These are phyloP conservation scores for Entomortierella beljakovae DNA, from an alignment of 192 early-diverging fungal species.

Conservation along the genomic window DNA sequence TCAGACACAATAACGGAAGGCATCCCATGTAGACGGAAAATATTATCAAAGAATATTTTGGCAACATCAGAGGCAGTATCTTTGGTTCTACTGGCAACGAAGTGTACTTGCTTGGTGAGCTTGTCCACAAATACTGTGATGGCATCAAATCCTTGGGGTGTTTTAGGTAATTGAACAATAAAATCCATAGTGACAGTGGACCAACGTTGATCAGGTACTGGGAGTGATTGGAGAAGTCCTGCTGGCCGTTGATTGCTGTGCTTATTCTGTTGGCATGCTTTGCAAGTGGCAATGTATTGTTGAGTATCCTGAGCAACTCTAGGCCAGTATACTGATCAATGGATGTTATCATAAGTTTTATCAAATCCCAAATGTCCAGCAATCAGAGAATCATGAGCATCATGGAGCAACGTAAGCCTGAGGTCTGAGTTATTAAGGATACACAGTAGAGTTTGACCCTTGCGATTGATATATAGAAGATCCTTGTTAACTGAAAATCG, in stretches of 20 bases:
- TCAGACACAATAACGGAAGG: constrained; percentile 61
- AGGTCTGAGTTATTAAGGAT: neutral
- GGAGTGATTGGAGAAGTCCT: too few relatives aligned
- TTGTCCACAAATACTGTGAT: constrained; percentile 61
- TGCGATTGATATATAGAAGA: neutral
- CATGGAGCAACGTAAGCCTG: neutral
- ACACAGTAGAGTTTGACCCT: neutral
- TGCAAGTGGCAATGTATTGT: constrained; percentile 15
- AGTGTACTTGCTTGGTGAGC: constrained; percentile 54
- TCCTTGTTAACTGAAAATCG: neutral
- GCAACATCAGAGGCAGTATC: constrained; percentile 11
- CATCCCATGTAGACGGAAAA: constrained; percentile 53
- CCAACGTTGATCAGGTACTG: constrained; percentile 30
- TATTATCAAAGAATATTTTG: constrained; percentile 12
- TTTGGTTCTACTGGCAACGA: constrained; percentile 7
- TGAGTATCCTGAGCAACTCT: constrained; percentile 17
- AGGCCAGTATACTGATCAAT: constrained; percentile 14
- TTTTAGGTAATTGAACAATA: constrained; percentile 25
- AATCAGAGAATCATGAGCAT: constrained; percentile 11
- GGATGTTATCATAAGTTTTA: constrained; percentile 9
- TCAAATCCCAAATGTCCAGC: constrained; percentile 20
- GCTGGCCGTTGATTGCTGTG: neutral
- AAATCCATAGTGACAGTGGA: constrained; percentile 55
- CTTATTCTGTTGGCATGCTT: constrained; percentile 44
- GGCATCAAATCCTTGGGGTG: constrained; percentile 19